These are phyloP conservation scores for Sonneratia alba DNA, from an alignment of 345 rosid genomes.

Conservation along the genomic window DNA sequence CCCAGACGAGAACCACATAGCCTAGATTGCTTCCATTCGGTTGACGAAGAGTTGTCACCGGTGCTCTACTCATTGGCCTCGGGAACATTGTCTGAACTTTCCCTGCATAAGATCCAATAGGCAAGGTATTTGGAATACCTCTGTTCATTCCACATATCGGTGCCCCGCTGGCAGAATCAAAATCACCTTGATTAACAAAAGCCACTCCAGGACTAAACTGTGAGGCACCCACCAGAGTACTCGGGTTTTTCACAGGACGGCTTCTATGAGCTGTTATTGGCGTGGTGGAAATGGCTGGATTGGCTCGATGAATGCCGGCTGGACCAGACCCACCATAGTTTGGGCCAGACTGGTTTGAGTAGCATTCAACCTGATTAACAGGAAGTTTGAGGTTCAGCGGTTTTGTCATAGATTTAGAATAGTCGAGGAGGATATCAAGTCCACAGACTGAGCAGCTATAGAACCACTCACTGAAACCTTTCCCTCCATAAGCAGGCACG, in stretches of 20 bases:
- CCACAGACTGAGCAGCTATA: constrained; percentile 9
- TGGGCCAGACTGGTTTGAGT: background rate
- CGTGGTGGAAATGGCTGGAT: no score
- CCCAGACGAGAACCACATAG: background rate
- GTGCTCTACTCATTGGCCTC: constrained; percentile 4
- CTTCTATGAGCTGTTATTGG: background rate
- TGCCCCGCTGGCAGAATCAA: background rate
- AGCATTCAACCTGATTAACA: background rate
- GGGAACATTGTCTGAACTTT: constrained; percentile 7
- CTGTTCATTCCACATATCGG: background rate
- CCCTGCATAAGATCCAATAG: background rate
- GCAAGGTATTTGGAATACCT: background rate
- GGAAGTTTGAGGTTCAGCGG: background rate
- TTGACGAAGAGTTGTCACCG: constrained; percentile 5
- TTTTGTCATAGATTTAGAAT: background rate
- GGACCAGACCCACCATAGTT: no score
- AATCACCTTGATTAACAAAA: background rate
- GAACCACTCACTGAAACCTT: constrained; percentile 12
- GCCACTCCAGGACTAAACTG: background rate
- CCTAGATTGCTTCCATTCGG: background rate
- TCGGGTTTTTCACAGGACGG: background rate
- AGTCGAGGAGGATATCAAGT: constrained; percentile 1
- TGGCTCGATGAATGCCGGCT: no score
- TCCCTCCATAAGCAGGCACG: constrained; percentile 8
- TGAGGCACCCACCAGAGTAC: background rate